phyloP scores from a whole-genome alignment of 1,139 yeast species.

The Geotrichum klebahnii region DNA sequence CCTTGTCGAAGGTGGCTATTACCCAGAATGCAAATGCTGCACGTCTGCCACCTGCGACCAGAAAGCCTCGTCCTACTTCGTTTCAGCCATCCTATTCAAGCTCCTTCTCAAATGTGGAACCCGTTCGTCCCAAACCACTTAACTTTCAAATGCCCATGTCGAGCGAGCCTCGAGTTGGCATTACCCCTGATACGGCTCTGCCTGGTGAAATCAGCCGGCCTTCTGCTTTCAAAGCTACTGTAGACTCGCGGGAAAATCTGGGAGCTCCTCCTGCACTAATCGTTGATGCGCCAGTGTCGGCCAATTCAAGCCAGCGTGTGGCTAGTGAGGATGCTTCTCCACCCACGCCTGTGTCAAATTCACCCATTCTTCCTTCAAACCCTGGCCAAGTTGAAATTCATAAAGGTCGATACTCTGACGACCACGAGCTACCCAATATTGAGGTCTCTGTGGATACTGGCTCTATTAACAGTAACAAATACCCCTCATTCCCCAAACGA shows the following conservation, averaged over 20 bases:
- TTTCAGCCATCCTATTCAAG: conserved; percentile 35
- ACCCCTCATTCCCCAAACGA: conserved; percentile 16
- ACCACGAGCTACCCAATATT: conserved; percentile 11
- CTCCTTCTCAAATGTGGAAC: conserved; percentile 17
- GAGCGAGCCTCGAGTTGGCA: conserved; percentile 38
- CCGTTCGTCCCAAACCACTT: conserved; percentile 9
- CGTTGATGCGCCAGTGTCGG: conserved; percentile 5
- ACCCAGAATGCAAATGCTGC: conserved; percentile 18
- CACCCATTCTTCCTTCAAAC: conserved; percentile 12
- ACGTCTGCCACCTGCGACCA: conserved; percentile 34
- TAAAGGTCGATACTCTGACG: conserved; percentile 14
- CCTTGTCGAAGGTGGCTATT: conserved; percentile 11
- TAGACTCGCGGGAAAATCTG: conserved; percentile 6
- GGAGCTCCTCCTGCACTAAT: conserved; percentile 8
- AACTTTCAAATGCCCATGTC: conserved; percentile 32
- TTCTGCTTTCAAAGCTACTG: conserved; percentile 10
- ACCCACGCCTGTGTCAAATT: conserved; percentile 8
- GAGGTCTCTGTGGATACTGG: conserved; percentile 4
- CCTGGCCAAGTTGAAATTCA: conserved; percentile 17
- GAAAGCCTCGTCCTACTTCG: conserved; percentile 42
- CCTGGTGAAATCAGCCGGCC: conserved; percentile 40
- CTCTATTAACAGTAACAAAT: conserved; percentile 8
- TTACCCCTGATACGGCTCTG: conserved; percentile 38
- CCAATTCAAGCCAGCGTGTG: conserved; percentile 3
- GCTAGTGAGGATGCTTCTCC: conserved; percentile 9